Evolutionary conservation across 192 early-diverging fungal species (phyloP), one percentile per base, ranked within the genome.

Genomic region (Kickxella alabastrina): DNA sequence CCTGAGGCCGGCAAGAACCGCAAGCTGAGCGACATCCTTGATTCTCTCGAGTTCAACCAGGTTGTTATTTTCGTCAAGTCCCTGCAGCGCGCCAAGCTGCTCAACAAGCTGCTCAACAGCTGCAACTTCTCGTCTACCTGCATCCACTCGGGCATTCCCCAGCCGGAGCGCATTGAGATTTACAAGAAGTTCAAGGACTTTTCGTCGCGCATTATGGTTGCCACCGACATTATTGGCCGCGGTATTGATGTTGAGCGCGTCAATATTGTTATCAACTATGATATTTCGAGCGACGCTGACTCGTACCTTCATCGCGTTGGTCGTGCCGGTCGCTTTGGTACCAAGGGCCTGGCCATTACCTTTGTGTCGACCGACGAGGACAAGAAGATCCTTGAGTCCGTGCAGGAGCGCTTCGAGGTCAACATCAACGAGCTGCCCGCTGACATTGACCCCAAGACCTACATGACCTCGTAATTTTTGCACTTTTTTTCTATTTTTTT

Each of bases 211-310:
- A 93, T 98, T 54, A 87, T 98, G 83, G 93, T 98, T 5, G 93
- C 95, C 22, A 98, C 95, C 14, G 95, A 98, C 61, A 84, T 98
- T 51, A 93, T 98, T 78, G 93, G 93, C 10, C 93, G 95, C 79
- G 95, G 95, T 79, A 93, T 98, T 46, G 95, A 98, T 69, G 89
- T 98, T 22, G 93, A 96, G 59, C 90, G 95, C 60, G 95, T 98
- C 40, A 98, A 98, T 76, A 92, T 98, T 68, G 95, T 98, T 47
- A 86, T 98, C 83, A 98, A 98, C 85, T 98, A 98, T 40, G 95
- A 98, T 57, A 94, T 98, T 67, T 90, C 95, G 18, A 90, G 90
- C 52, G 65, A 71, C 26, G 85, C 92, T 6, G 93, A 95, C 69
- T 80, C 87, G 14, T 98, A 98, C 65, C 82, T 98, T 15, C 95